These are phyloP conservation scores for Plasmodium coatneyi DNA, from an alignment of 169 alveolate genomes.

Conservation along the genomic window DNA sequence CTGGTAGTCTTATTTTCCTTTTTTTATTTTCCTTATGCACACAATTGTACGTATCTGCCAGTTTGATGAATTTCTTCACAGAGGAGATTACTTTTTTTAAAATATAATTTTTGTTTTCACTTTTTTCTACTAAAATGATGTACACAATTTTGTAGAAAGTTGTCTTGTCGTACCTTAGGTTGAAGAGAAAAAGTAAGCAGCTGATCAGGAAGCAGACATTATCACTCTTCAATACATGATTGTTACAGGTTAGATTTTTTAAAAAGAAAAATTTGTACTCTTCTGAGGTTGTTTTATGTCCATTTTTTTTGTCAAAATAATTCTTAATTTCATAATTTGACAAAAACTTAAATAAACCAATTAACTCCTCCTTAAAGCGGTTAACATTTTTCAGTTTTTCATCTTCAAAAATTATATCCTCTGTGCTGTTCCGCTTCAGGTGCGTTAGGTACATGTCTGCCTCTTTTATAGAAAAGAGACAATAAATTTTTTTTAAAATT, in stretches of 20 bases:
- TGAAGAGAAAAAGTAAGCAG: conserved; percentile 36
- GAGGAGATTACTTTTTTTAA: conserved; percentile 43
- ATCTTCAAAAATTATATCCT: conserved; percentile 27
- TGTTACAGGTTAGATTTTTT: conserved; percentile 39
- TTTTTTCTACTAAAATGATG: conserved; percentile 30
- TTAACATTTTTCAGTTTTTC: conserved; percentile 17
- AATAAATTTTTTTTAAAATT: conserved; percentile 42
- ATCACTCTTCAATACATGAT: conserved; percentile 17
- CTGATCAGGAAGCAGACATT: conserved; percentile 43
- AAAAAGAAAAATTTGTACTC: conserved; percentile 46
- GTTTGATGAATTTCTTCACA: conserved; percentile 25
- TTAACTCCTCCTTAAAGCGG: conserved; percentile 6
- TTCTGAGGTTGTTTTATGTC: conserved; percentile 9
- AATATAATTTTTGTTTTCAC: conserved; percentile 45
- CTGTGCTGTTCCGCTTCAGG: conserved; percentile 6
- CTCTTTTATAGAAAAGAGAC: conserved; percentile 20
- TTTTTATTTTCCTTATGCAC: conserved; percentile 35
- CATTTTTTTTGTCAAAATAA: conserved; percentile 22
- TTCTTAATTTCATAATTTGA: conserved; percentile 33
- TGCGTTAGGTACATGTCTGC: conserved; percentile 18
- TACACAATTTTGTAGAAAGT: conserved; percentile 42
- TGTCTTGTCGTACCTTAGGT: conserved; percentile 21
- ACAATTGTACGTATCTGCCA: conserved; percentile 11
- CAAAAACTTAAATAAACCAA: conserved; percentile 15
- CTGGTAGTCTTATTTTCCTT: conserved; percentile 32